Conservation (phyloP, 768 basidiomycete species). For the Auricularia sp. region DNA sequence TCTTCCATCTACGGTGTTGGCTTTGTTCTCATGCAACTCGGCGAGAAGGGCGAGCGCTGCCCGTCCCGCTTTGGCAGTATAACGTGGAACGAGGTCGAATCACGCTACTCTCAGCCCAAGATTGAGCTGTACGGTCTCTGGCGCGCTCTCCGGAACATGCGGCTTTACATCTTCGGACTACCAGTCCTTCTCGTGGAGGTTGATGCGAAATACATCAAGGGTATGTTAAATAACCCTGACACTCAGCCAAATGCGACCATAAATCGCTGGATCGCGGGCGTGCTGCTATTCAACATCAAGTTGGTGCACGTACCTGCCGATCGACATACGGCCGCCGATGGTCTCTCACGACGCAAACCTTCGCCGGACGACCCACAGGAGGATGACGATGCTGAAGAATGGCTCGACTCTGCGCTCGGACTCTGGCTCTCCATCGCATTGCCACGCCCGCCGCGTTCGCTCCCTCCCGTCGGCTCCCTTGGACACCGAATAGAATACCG, state of each 20-base stretch:
- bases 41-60: not conserved
- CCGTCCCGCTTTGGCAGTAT: constrained; percentile 14
- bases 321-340: constrained; percentile 29
- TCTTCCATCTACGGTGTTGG: constrained; percentile 1
- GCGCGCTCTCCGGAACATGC: constrained; percentile 5
- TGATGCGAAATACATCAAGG: constrained; percentile 9
- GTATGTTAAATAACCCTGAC: constrained; percentile 10
- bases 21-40: constrained; percentile 2
- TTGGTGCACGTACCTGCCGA: constrained; percentile 29
- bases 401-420: not conserved
- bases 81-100: constrained; percentile 22
- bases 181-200: constrained; percentile 3
- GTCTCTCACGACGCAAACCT: constrained; percentile 17
- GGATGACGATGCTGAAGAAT: not conserved
- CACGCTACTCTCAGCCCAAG: constrained; percentile 17
- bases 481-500: not conserved
- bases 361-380: not conserved
- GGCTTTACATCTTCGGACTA: not conserved
- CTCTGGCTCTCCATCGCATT: not conserved
- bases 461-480: not conserved
- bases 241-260: constrained; percentile 7
- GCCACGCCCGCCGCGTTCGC: not conserved
- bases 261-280: constrained; percentile 9
- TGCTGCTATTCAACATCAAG: constrained; percentile 7
- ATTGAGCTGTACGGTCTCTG: constrained; percentile 20